Evolutionary conservation across 805 yeast species (phyloP), one percentile per base, ranked within the genome.

Genomic region (Lipomyces lipofer): DNA sequence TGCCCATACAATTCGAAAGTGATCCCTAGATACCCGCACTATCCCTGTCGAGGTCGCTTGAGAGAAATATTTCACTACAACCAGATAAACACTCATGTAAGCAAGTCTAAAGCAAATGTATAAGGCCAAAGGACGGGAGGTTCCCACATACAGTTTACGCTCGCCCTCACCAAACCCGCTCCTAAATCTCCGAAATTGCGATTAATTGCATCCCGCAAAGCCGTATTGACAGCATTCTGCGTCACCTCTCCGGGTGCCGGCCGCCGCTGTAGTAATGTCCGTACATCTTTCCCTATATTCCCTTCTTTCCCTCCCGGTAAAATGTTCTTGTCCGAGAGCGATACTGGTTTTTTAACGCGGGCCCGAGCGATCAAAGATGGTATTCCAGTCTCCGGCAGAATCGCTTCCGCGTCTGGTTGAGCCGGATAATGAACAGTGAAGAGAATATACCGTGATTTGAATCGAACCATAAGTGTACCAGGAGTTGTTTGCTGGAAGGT

Each of bases 391-490:
- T 25, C 7, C 29, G 40, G 40, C 4, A 19, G 10, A 10, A 32
- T 29, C 8, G 21, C 15, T n/a, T 32, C 48, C 6, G 40, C 7
- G 1, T 19, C 32, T 9, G 28, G 12, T 5, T 42, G 47, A 9
- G 46, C 21, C 2, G 96, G 95, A 60, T 83, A 83, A 3, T 87
- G 69, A 0, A 91, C 70, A 62, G 90, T 96, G 68, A 92, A 91
- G 3, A 90, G 75, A 10, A 91, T 76, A 64, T 92, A 91, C 62
- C 98, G 74, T 15, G 90, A 83, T 69, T 91, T 91, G 27, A 91
- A 75, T 65, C 98, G 80, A 13, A 91, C 98, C 98, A 91, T 91
- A n/a, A n/a, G n/a, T n/a, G n/a, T n/a, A n/a, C n/a, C n/a, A n/a
- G n/a, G n/a, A n/a, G n/a, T n/a, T n/a, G n/a, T n/a, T n/a, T n/a